Conservation (phyloP, 2,329 filamentous ascomycete genomes). For the Sporothrix luriei region DNA sequence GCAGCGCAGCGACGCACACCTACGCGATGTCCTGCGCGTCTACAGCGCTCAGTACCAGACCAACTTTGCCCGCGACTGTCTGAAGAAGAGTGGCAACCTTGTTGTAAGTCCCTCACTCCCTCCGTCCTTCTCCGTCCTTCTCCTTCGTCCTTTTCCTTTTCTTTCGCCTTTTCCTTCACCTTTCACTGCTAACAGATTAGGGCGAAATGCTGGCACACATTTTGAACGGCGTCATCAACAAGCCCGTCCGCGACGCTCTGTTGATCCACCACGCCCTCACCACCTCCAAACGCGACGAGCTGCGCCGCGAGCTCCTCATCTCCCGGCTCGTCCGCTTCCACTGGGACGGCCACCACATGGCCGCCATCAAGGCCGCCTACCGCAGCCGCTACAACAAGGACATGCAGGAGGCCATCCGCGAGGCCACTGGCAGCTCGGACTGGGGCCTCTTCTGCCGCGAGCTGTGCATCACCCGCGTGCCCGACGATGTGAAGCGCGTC, state of each 20-base stretch:
- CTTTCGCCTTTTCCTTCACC: too few relatives aligned
- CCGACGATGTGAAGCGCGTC: constrained; percentile 59
- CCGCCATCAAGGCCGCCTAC: constrained; percentile 77
- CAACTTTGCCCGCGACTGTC: constrained; percentile 86
- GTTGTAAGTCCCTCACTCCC: constrained; percentile 69
- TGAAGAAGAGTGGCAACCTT: constrained; percentile 86
- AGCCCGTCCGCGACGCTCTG: constrained; percentile 87
- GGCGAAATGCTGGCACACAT: constrained; percentile 94
- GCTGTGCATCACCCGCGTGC: constrained; percentile 65
- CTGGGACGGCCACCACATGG: constrained; percentile 85
- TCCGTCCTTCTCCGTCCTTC: constrained; percentile 14
- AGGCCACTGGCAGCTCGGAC: constrained; percentile 69
- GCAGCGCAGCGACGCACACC: constrained; percentile 75
- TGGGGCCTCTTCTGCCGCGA: constrained; percentile 76
- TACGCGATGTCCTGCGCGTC: constrained; percentile 74
- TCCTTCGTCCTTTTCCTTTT: background rate
- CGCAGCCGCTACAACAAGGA: constrained; percentile 72
- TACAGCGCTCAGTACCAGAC: constrained; percentile 74
- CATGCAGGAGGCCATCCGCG: constrained; percentile 75
- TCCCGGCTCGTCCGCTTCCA: constrained; percentile 85
- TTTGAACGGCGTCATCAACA: constrained; percentile 95
- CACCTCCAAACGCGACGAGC: constrained; percentile 67
- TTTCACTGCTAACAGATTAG: constrained; percentile 50
- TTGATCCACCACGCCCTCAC: constrained; percentile 88
- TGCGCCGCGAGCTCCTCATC: constrained; percentile 84